Evolutionary conservation across 257 asterid genomes (phyloP).

Genomic region (Solanum neorickii): DNA sequence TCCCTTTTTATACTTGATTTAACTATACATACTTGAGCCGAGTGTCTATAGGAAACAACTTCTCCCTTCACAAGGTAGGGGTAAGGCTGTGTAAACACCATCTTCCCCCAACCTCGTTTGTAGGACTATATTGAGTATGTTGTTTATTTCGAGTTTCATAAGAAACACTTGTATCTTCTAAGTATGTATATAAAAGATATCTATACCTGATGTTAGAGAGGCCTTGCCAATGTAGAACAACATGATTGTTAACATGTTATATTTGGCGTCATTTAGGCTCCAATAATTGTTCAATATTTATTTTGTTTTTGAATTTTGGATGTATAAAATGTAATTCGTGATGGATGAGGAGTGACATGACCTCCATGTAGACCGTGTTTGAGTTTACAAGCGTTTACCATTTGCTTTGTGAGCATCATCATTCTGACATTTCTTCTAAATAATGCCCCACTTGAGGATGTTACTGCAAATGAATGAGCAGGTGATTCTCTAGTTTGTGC

Average conservation of each 20-base stretch:
- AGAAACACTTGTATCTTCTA: background rate
- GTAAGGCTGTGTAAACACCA: background rate
- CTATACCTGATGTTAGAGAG: background rate
- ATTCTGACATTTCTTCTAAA: constrained; percentile 1
- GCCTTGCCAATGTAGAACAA: background rate
- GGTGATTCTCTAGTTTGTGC: constrained; percentile 7
- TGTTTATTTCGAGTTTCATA: background rate
- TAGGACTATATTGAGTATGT: background rate
- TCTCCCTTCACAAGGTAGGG: background rate
- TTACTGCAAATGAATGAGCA: constrained; percentile 31
- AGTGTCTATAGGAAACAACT: background rate
- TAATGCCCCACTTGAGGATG: constrained; percentile 42
- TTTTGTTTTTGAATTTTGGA: background rate
- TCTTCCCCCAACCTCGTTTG: background rate
- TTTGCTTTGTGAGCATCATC: background rate
- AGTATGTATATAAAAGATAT: background rate
- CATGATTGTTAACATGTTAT: background rate
- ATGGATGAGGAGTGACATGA: background rate
- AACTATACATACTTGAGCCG: background rate
- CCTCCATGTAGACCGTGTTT: background rate
- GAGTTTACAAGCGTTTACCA: background rate
- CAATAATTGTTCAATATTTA: background rate
- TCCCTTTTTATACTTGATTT: background rate
- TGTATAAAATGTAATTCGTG: background rate
- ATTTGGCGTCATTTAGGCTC: background rate